phyloP scores from a whole-genome alignment of 2,329 filamentous ascomycete species.

The Aspergillus jensenii region DNA sequence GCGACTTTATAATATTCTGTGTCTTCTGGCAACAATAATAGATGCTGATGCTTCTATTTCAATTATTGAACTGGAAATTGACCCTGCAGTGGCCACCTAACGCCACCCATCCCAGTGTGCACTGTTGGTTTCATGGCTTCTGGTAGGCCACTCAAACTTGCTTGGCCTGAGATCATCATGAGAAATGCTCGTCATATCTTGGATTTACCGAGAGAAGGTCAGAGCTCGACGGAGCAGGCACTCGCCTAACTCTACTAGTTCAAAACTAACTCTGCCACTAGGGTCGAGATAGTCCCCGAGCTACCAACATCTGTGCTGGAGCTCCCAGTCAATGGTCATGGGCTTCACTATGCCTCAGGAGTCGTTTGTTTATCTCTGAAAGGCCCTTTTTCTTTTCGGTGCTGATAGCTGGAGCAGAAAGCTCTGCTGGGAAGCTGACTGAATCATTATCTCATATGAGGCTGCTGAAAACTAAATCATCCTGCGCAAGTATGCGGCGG shows the following conservation, averaged over 20 bases:
- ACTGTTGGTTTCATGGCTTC: not conserved
- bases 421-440: conserved; percentile 2
- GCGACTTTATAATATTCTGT: not conserved
- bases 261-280: conserved; percentile 1
- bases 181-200: conserved; percentile 6
- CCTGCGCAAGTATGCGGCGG: conserved; percentile 7
- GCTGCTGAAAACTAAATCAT: too few species aligned
- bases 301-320: not conserved
- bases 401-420: not conserved
- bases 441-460: not conserved
- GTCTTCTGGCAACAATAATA: not conserved
- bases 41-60: not conserved
- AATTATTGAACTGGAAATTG: not conserved
- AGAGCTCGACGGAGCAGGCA: not conserved
- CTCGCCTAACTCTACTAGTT: not conserved
- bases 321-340: not conserved
- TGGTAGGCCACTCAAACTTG: not conserved
- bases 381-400: not conserved
- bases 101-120: not conserved
- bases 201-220: not conserved
- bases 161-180: conserved; percentile 7
- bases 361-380: conserved; percentile 1
- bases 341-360: not conserved
- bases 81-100: not conserved
- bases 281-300: not conserved